Percentiles rank a stretch among this genome's conserved stretches.
Conservation (phyloP, 2,329 filamentous ascomycete genomes). For the Chrysoporthe deuterocubensis region DNA sequence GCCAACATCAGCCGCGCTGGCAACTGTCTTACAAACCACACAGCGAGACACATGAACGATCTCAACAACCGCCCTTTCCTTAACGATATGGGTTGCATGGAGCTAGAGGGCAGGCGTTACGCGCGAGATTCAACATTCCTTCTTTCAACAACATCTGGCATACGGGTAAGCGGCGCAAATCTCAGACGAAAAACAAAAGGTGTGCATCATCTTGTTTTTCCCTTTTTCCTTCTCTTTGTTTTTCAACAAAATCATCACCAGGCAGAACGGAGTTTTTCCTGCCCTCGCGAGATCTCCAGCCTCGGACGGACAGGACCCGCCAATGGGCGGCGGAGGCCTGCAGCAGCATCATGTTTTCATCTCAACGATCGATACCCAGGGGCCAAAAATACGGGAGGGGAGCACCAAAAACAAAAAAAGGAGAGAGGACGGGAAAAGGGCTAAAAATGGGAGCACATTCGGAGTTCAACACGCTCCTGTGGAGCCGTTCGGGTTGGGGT, state of each 20-base stretch:
- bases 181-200: not conserved
- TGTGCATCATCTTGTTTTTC: not conserved
- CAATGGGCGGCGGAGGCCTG: not conserved
- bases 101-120: constrained; percentile 32
- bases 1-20: not conserved
- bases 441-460: constrained; percentile 32
- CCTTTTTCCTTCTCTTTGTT: not conserved
- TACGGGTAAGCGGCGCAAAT: not conserved
- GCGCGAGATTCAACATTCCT: constrained; percentile 30
- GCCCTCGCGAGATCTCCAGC: not conserved
- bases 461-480: constrained; percentile 16
- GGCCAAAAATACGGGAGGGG: not conserved
- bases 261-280: not conserved
- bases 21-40: constrained; percentile 25
- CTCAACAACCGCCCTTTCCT: constrained; percentile 27
- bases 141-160: constrained; percentile 37
- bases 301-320: not conserved
- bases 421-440: not conserved
- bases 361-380: constrained; percentile 30
- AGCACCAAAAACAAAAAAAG: constrained; percentile 32
- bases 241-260: constrained; percentile 11
- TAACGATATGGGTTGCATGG: constrained; percentile 42
- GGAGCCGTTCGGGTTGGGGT: constrained; percentile 1
- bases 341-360: constrained; percentile 34
- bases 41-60: constrained; percentile 9